These are phyloP conservation scores for Candida sp. DNA, from an alignment of 1,139 yeast species.

Conservation along the genomic window DNA sequence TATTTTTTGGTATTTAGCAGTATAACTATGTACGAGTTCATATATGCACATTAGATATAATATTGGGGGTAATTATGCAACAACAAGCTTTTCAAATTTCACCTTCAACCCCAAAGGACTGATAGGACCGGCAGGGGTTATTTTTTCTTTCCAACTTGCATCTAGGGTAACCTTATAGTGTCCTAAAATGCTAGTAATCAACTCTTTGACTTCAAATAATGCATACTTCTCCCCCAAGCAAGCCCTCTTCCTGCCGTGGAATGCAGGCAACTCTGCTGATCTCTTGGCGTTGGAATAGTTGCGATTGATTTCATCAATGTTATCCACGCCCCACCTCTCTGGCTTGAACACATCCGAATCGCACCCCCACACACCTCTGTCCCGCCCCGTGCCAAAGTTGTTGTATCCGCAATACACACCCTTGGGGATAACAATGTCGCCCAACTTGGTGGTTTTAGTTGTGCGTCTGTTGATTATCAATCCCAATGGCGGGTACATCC, in stretches of 20 bases:
- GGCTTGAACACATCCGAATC: slow-evolving; percentile 55
- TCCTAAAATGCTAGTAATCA: slow-evolving; percentile 38
- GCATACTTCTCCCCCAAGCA: slow-evolving; percentile 69
- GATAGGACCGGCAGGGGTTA: slow-evolving; percentile 51
- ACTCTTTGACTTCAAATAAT: slow-evolving; percentile 45
- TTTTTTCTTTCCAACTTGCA: slow-evolving; percentile 51
- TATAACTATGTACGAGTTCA: background rate
- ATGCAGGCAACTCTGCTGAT: slow-evolving; percentile 50
- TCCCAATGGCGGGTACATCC: slow-evolving; percentile 62
- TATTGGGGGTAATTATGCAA: background rate
- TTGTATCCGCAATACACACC: slow-evolving; percentile 63
- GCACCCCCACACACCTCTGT: slow-evolving; percentile 51
- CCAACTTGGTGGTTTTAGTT: slow-evolving; percentile 37
- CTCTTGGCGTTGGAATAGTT: slow-evolving; percentile 50
- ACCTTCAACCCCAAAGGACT: slow-evolving; percentile 22
- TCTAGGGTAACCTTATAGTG: slow-evolving; percentile 39
- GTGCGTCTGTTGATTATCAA: slow-evolving; percentile 62
- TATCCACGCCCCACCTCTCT: slow-evolving; percentile 56
- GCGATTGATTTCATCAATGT: slow-evolving; percentile 34
- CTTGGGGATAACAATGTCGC: slow-evolving; percentile 53
- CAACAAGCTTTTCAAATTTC: slow-evolving; percentile 14
- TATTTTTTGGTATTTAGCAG: background rate
- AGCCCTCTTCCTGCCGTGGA: slow-evolving; percentile 66
- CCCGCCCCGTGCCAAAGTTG: slow-evolving; percentile 60
- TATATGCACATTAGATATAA: background rate